Evolutionary conservation across 768 basidiomycete genomes (phyloP), one percentile per base, ranked within the genome.

Genomic region (Tulasnella calospora): DNA sequence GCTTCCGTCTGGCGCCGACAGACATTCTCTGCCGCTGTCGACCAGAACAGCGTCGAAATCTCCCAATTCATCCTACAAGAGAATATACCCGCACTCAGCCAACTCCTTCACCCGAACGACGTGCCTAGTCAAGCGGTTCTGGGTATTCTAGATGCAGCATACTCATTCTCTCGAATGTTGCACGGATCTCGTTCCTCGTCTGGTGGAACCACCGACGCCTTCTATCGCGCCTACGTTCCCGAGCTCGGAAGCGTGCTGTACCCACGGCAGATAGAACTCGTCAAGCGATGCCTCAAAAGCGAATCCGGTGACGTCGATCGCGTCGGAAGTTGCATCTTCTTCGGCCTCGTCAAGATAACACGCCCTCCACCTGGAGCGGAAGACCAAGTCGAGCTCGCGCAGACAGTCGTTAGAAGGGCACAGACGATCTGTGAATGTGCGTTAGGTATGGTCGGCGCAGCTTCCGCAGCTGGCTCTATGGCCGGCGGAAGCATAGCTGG

Each of bases 361-460:
- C 86, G 86, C 79, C 87, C 85, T 0, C 80, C 85, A 0, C 73
- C 82, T 10, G 82, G 83, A 17, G 83, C 85, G 61, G 61, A 67
- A 67, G 61, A 67, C 61, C 61, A 67, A 17, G 33, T 19, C 27
- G 36, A 81, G n/a, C 71, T 80, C 79, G 78, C 79, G 70, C 46
- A 82, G 87, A 91, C 89, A 23, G 91, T 96, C 15, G 85, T 93
- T 79, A 86, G 94, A 75, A 94, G 55, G 35, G 67, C 94, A 21
- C 94, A 95, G 84, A 94, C 94, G 19, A 90, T 95, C 70, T 95
- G 94, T 81, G 92, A 93, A 84, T 96, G 92, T 82, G 93, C 94
- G n/a, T 36, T 69, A 27, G 77, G 77, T 36, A 44, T 40, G 57
- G 35, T 35, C 27, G 73, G 57, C 21, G 72, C n/a, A 41, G 51